phyloP scores from a whole-genome alignment of 2,329 filamentous ascomycete species.

The Paecilomyces variotii region DNA sequence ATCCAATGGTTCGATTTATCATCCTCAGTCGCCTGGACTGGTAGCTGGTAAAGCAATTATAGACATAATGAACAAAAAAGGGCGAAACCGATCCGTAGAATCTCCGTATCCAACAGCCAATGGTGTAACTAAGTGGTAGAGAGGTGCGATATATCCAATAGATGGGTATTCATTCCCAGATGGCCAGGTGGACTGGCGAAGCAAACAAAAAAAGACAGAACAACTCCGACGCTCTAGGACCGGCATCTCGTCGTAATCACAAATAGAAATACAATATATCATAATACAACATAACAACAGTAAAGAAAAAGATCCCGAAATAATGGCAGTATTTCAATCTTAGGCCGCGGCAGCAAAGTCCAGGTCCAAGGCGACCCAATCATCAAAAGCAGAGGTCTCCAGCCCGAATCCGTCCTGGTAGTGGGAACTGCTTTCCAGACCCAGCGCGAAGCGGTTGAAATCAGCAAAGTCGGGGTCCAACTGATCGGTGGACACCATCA shows the following conservation, averaged over 20 bases:
- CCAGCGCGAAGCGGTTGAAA: constrained; percentile 25
- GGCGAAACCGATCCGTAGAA: not conserved
- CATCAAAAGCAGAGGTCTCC: constrained; percentile 23
- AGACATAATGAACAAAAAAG: not conserved
- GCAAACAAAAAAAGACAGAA: not conserved
- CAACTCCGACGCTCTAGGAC: not conserved
- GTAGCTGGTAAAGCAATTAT: not conserved
- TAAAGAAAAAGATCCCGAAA: constrained; percentile 8
- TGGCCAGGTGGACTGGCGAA: not conserved
- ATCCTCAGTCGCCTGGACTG: not conserved
- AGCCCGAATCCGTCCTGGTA: constrained; percentile 11
- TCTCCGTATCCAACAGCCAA: not conserved
- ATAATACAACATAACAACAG: constrained; percentile 8
- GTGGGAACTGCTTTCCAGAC: constrained; percentile 15
- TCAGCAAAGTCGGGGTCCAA: constrained; percentile 24
- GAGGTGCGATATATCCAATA: not conserved
- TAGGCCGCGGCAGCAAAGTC: constrained; percentile 21
- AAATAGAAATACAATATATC: constrained; percentile 1
- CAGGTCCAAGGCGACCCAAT: constrained; percentile 21
- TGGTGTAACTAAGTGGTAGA: not conserved
- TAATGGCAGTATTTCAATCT: constrained; percentile 1
- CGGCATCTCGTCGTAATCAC: not conserved
- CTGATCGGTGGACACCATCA: constrained; percentile 19
- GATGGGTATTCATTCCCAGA: not conserved
- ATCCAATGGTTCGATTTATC: not conserved